These are phyloP conservation scores for Rhizopogon vesiculosus DNA, from an alignment of 768 basidiomycete species.

Conservation along the genomic window DNA sequence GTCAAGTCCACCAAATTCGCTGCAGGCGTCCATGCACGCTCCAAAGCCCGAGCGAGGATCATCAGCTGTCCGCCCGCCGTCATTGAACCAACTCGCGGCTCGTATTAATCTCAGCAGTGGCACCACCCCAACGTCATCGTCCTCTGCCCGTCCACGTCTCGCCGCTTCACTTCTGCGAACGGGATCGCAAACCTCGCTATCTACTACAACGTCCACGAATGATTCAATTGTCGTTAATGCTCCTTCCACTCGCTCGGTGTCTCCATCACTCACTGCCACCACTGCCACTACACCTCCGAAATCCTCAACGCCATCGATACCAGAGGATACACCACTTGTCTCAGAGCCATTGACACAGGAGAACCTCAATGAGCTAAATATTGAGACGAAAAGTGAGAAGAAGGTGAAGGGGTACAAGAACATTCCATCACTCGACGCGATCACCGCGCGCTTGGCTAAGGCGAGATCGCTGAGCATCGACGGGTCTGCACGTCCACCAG, in stretches of 20 bases:
- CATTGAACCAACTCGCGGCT: slow-evolving; percentile 78
- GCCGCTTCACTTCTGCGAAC: slow-evolving; percentile 71
- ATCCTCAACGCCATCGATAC: slow-evolving; percentile 36
- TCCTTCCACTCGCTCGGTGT: slow-evolving; percentile 62
- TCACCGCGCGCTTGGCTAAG: slow-evolving; percentile 75
- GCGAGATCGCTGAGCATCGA: slow-evolving; percentile 55
- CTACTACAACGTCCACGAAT: slow-evolving; percentile 39
- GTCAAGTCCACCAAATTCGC: slow-evolving; percentile 28
- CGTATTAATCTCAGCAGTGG: slow-evolving; percentile 52
- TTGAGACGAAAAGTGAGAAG: slow-evolving; percentile 39
- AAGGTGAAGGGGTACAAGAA: slow-evolving; percentile 76
- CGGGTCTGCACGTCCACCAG: slow-evolving; percentile 65
- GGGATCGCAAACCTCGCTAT: slow-evolving; percentile 47
- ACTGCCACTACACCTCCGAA: slow-evolving; percentile 36
- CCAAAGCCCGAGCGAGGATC: slow-evolving; percentile 35
- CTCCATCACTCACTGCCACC: slow-evolving; percentile 50
- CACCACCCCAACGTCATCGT: slow-evolving; percentile 17
- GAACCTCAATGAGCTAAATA: slow-evolving; percentile 58
- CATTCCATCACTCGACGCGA: slow-evolving; percentile 80
- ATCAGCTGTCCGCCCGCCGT: slow-evolving; percentile 48
- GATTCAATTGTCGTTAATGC: slow-evolving; percentile 69
- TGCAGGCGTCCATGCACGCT: slow-evolving; percentile 27
- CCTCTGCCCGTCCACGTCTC: slow-evolving; percentile 57
- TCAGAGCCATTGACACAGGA: slow-evolving; percentile 56
- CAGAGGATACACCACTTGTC: slow-evolving; percentile 30